Evolutionary conservation across 371 early-diverging fungal species (phyloP), one percentile per base, ranked within the genome.

Genomic region (Actinomortierella ambigua): DNA sequence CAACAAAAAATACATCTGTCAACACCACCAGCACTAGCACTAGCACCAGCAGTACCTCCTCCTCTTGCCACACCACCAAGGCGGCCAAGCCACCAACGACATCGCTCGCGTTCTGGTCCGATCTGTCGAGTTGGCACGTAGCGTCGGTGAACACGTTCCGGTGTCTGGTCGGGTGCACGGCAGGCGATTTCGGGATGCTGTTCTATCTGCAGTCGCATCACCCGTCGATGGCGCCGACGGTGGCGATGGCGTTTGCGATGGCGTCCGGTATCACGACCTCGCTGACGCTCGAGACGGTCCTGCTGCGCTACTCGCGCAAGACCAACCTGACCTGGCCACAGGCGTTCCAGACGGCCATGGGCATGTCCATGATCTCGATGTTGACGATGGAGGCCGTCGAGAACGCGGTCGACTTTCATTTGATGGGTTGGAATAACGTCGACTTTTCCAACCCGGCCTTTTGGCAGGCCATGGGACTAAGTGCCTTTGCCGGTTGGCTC

Each of bases 301-400:
- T 84, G 11, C 55, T 84, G 22, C 68, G 73, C 7, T 68, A 76
- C 8, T 75, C 82, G 1, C 61, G 55, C 13, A 34, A 54, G 5
- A 58, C 60, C 8, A 51, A 51, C 4, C 75, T 84, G 79, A 49
- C 69, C 14, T 75, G 82, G 42, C 57, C 67, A 14, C 68, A 61
- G 6, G 81, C 85, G 14, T 81, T 84, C 76, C 80, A 77, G 41
- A 81, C 85, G 9, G 85, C 85, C 11, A 81, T 81, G 61, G 82
- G 82, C 13, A 84, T 84, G 85, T 81, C 81, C 34, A 64, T 84
- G 63, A 81, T 79, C 22, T 82, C 83, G n/a, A 84, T 84, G 85
- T 44, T 81, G 59, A 81, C 80, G 1, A 84, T 84, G 85, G 85
- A 84, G 61, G 50, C 82, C 3, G 77, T 82, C 1, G 85, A 84